These are phyloP conservation scores for Saturnispora hagleri DNA, from an alignment of 805 yeast genomes.

Conservation along the genomic window DNA sequence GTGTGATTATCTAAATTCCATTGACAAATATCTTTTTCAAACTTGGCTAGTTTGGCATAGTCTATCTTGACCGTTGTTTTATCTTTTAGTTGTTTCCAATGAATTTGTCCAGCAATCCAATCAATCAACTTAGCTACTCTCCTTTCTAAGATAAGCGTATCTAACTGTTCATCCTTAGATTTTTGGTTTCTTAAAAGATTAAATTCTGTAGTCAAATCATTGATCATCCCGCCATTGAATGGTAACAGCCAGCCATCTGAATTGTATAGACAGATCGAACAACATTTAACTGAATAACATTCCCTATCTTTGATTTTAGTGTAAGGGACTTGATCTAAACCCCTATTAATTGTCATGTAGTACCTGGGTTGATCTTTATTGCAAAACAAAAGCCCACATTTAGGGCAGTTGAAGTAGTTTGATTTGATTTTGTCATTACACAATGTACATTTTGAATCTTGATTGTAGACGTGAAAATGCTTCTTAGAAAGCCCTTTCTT, in stretches of 20 bases:
- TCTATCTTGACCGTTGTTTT: conserved; percentile 6
- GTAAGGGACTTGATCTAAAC: conserved; percentile 60
- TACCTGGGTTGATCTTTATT: conserved; percentile 10
- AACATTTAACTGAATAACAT: conserved; percentile 68
- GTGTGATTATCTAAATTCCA: conserved; percentile 48
- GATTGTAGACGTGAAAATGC: conserved; percentile 1
- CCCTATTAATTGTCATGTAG: conserved; percentile 42
- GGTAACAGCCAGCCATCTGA: conserved; percentile 41
- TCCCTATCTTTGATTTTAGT: conserved; percentile 48
- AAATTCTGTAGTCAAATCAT: conserved; percentile 11
- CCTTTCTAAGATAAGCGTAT: conserved; percentile 36
- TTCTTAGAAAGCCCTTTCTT: neutral
- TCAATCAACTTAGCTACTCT: conserved; percentile 39
- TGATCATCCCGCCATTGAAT: conserved; percentile 27
- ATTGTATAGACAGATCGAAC: conserved; percentile 47
- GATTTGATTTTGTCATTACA: conserved; percentile 48
- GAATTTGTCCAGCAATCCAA: conserved; percentile 42
- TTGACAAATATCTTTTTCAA: conserved; percentile 41
- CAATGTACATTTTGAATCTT: conserved; percentile 48
- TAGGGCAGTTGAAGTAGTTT: conserved; percentile 15
- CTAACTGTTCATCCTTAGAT: conserved; percentile 27
- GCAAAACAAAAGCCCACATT: conserved; percentile 27
- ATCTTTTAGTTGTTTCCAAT: neutral
- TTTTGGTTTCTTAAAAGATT: conserved; percentile 35
- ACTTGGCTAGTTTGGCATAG: conserved; percentile 17